Conservation (phyloP, 208 protist species). For the Leptomonas seymouri region DNA sequence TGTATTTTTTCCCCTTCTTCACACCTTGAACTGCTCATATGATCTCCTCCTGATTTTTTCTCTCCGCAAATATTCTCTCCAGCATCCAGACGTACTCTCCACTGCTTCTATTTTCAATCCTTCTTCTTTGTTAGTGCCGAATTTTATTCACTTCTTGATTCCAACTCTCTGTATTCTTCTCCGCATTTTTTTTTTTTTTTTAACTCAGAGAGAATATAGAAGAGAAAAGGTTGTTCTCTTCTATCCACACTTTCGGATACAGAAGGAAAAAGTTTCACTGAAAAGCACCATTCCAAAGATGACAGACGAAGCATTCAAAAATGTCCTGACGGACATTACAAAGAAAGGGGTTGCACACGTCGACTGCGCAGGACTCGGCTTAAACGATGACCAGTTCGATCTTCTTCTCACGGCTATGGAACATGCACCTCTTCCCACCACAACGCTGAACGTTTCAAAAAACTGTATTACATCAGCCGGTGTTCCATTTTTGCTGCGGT, state of each 20-base stretch:
- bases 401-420: slow-evolving; percentile 72
- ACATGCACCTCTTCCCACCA: slow-evolving; percentile 41
- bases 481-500: slow-evolving; percentile 41
- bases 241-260: background rate
- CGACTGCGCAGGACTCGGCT: slow-evolving; percentile 33
- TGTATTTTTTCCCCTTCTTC: no score
- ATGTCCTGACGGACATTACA: slow-evolving; percentile 37
- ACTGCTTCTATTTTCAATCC: no score
- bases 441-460: slow-evolving; percentile 49
- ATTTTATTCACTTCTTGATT: no score
- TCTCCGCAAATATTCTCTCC: no score
- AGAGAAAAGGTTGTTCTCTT: background rate
- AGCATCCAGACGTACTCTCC: no score
- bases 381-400: slow-evolving; percentile 57
- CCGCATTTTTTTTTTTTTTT: no score
- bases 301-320: slow-evolving; percentile 43
- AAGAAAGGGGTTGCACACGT: slow-evolving; percentile 55
- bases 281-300: slow-evolving; percentile 2
- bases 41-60: no score
- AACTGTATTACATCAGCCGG: slow-evolving; percentile 71
- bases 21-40: no score
- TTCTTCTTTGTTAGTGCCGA: no score
- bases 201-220: background rate
- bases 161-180: no score
- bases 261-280: background rate